phyloP scores from a whole-genome alignment of 768 basidiomycete genomes.

The Russula vinacea region DNA sequence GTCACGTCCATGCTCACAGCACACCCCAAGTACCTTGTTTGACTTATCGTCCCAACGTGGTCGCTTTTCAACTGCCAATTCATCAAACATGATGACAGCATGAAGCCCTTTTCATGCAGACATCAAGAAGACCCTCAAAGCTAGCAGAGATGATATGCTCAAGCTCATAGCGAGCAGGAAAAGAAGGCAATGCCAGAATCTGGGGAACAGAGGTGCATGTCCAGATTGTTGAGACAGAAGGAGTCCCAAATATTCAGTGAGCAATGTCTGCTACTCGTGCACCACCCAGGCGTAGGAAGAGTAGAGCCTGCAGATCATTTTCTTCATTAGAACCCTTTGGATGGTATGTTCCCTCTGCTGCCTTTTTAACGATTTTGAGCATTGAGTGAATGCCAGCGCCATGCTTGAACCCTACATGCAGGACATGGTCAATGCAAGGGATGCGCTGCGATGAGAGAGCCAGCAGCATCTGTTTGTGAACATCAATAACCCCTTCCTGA shows the following conservation, averaged over 20 bases:
- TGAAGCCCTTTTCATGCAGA: neutral
- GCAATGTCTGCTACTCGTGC: neutral
- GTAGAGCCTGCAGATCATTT: neutral
- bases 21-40: constrained; percentile 13
- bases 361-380: neutral
- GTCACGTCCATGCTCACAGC: neutral
- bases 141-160: neutral
- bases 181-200: neutral
- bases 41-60: constrained; percentile 7
- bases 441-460: neutral
- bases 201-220: neutral
- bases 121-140: neutral
- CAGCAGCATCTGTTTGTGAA: neutral
- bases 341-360: neutral
- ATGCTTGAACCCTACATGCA: neutral
- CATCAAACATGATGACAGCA: constrained; percentile 6
- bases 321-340: constrained; percentile 10
- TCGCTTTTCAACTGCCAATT: neutral
- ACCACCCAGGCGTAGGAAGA: constrained; percentile 3
- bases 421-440: neutral
- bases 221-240: constrained; percentile 1
- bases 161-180: neutral
- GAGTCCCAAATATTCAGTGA: neutral
- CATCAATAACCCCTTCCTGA: neutral
- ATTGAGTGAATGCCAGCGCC: neutral